Evolutionary conservation across 2,329 filamentous ascomycete genomes (phyloP).

Genomic region (Aspergillus ustus): DNA sequence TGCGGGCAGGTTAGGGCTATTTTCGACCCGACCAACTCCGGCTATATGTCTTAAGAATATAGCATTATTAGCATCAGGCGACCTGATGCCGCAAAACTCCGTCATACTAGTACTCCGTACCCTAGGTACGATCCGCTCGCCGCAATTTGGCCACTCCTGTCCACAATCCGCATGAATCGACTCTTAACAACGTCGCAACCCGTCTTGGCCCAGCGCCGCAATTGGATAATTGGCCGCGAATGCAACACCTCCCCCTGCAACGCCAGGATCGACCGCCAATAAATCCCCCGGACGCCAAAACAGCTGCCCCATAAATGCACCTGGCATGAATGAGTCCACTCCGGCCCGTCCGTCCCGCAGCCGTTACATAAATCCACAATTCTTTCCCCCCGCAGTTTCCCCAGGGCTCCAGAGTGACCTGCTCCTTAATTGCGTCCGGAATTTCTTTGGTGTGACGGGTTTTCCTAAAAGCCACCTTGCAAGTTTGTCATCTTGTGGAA

Average conservation of each 20-base stretch:
- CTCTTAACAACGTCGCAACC: background rate
- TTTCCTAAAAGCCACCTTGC: no score
- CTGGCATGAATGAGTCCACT: background rate
- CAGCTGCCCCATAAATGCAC: no score
- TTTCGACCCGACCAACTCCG: no score
- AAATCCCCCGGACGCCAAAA: background rate
- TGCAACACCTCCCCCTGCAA: background rate
- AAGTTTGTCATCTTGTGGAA: background rate
- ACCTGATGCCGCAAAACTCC: no score
- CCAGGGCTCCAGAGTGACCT: background rate
- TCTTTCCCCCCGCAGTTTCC: background rate
- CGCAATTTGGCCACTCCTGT: no score
- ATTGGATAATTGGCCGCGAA: background rate
- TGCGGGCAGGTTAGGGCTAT: no score
- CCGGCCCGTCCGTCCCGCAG: background rate
- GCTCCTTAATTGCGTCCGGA: background rate
- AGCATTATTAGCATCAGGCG: no score
- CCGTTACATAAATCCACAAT: background rate
- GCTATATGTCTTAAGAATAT: no score
- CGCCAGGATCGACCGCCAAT: background rate
- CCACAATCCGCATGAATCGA: no score
- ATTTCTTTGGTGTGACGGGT: background rate
- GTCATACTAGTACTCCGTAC: no score
- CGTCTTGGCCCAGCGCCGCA: background rate
- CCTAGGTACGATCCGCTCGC: no score